Evolutionary conservation across 257 asterid species (phyloP), one percentile per base, ranked within the genome.

Genomic region (Cordia subcordata): DNA sequence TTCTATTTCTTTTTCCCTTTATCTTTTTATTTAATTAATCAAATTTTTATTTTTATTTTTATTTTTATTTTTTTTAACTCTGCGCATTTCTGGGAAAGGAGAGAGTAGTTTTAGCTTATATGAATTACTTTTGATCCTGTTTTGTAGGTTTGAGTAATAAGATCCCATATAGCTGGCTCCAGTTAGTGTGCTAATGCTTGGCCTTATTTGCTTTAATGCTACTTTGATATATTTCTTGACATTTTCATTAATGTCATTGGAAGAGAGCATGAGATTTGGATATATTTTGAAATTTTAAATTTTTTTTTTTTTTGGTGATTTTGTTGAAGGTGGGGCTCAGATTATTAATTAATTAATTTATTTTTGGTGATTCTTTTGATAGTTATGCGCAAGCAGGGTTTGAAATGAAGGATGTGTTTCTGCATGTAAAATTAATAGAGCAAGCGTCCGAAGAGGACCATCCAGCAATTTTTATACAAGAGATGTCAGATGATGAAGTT

Each of bases 341-440:
- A n/a, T 23, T 50, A 51, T 39, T 66, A 45, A 54, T 57, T 58
- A 51, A 27, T 53, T 58, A 33, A 17, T 8, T 23, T 40, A 20
- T 56, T 32, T 11, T 53, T n/a, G n/a, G n/a, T n/a, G n/a, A n/a
- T n/a, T n/a, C n/a, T 52, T 71, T 69, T 67, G 58, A 62, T 66
- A 93, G 99, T 73, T 89, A 93, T 61, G 84, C 96, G 14, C 94
- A 93, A 71, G 94, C 91, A 39, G 95, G 87, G 52, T 89, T 93
- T 59, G 99, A 93, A 72, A 84, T 89, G 97, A 93, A 93, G 77
- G 99, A 93, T 45, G 99, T 93, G 56, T 88, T 93, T 77, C 73
- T 93, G 71, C 99, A 89, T 72, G 86, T 93, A 42, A 93, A 87
- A 79, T 79, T 93, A 82, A 78, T 85, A 61, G 99, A 89, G 72